Base-by-base conservation (phyloP, 129 eudicot genomes). In the Flaveria bidentis region DNA sequence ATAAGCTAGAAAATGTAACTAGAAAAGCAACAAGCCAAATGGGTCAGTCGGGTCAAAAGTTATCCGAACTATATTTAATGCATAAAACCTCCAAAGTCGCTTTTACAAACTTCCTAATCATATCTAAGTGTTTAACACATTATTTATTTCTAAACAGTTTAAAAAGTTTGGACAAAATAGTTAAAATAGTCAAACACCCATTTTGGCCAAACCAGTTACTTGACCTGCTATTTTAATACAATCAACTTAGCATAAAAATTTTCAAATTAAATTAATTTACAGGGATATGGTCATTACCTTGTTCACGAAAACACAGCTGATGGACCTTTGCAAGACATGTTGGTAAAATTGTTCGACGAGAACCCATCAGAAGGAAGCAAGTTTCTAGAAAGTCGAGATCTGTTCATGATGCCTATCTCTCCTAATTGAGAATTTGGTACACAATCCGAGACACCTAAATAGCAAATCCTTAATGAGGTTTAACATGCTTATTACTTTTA, bases 261-360 rank as follows among this genome's bases (percentile, higher is more conserved):
- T 12, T 50, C 46, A 28, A 28, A 2, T 8, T 49, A 69, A 78
- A 1, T 46, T 12, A n/a, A 30, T 4, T 3, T 13, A 53, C 87
- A 90, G 93, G 97, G 91, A 68, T 76, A 80, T 62, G 96, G 89
- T 12, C 87, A 83, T 77, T 88, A 81, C 80, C 53, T 78, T 69
- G 79, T 85, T 51, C 67, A 81, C 15, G 90, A 79, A 28, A 73
- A 83, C 77, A 70, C 77, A 57, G 62, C 77, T 62, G 61, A 58
- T 30, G 86, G 82, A 61, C 87, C 97, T 49, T 81, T 88, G 53
- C 87, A 91, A 81, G 91, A 91, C 77, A 77, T 76, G 80, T 47
- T 83, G 65, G 97, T 83, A 51, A 85, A 73, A 55, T 73, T 91
- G 71, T 18, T 88, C 56, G 82, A 86, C 20, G 79, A 50, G 18